Evolutionary conservation across 2,329 filamentous ascomycete genomes (phyloP).

Genomic region (Epichloe baconii): DNA sequence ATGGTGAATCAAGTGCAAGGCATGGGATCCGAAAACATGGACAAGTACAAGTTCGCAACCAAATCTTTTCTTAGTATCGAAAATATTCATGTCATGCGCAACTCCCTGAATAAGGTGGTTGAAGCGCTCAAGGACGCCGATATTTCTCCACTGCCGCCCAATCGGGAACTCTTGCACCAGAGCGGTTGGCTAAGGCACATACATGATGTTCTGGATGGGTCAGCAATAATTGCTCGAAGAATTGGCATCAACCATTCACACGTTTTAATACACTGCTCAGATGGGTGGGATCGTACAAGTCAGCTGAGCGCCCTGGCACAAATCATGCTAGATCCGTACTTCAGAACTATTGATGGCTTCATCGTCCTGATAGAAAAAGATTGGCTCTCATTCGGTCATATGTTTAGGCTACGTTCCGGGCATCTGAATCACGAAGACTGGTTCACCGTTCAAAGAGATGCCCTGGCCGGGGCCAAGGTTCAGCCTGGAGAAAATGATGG

Average conservation of each 20-base stretch:
- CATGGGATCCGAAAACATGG: slow-evolving; percentile 93
- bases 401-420: slow-evolving; percentile 88
- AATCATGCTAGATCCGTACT: slow-evolving; percentile 90
- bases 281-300: slow-evolving; percentile 95
- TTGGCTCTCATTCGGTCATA: slow-evolving; percentile 95
- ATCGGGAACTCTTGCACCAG: slow-evolving; percentile 63
- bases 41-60: slow-evolving; percentile 83
- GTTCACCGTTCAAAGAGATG: slow-evolving; percentile 80
- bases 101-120: slow-evolving; percentile 75
- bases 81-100: slow-evolving; percentile 97
- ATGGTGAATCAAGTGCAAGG: slow-evolving; percentile 89
- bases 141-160: slow-evolving; percentile 69
- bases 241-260: slow-evolving; percentile 89
- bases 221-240: slow-evolving; percentile 70
- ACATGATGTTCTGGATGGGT: slow-evolving; percentile 67
- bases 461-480: slow-evolving; percentile 49
- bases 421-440: slow-evolving; percentile 84
- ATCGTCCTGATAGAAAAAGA: slow-evolving; percentile 93
- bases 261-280: slow-evolving; percentile 92
- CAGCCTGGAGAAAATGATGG: slow-evolving; percentile 49
- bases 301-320: slow-evolving; percentile 87
- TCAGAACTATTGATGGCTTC: slow-evolving; percentile 85
- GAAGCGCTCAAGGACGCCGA: slow-evolving; percentile 90
- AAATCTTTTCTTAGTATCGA: slow-evolving; percentile 93
- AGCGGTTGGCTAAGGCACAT: slow-evolving; percentile 93